Conservation (phyloP, 805 yeast species). For the Candida suzukii region DNA sequence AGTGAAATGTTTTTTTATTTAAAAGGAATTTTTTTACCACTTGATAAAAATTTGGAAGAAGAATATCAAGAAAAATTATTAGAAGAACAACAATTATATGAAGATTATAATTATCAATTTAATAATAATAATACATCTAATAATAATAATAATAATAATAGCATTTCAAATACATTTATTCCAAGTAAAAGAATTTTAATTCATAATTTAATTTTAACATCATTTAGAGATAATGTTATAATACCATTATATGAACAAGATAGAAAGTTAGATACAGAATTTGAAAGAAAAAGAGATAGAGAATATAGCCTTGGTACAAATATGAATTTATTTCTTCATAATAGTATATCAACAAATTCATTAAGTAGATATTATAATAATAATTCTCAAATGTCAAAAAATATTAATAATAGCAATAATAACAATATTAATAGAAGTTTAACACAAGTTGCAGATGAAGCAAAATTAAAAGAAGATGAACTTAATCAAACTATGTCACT, state of each 20-base stretch:
- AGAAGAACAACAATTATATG: background rate
- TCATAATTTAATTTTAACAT: slow-evolving; percentile 32
- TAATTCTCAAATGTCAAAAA: background rate
- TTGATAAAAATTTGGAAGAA: slow-evolving; percentile 38
- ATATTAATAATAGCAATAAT: background rate
- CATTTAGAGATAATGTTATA: slow-evolving; percentile 47
- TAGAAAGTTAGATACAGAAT: slow-evolving; percentile 16
- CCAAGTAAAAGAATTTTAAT: slow-evolving; percentile 18
- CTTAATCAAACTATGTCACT: slow-evolving; percentile 17
- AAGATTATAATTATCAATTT: too few relatives aligned
- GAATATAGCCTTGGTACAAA: slow-evolving; percentile 1
- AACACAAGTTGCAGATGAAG: background rate
- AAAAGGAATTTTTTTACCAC: slow-evolving; percentile 54
- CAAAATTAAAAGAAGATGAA: background rate
- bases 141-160: too few relatives aligned
- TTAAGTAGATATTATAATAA: background rate
- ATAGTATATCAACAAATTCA: slow-evolving; percentile 1
- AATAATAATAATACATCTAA: too few relatives aligned
- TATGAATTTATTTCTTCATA: too few relatives aligned
- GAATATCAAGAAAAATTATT: background rate
- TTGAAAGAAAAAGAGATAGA: slow-evolving; percentile 14
- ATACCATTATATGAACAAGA: slow-evolving; percentile 44
- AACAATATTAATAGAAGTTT: background rate
- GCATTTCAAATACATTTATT: background rate
- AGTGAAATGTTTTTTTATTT: slow-evolving; percentile 49